These are phyloP conservation scores for Aechmea fasciata DNA, from an alignment of 176 grass and related monocot genomes.

Conservation along the genomic window DNA sequence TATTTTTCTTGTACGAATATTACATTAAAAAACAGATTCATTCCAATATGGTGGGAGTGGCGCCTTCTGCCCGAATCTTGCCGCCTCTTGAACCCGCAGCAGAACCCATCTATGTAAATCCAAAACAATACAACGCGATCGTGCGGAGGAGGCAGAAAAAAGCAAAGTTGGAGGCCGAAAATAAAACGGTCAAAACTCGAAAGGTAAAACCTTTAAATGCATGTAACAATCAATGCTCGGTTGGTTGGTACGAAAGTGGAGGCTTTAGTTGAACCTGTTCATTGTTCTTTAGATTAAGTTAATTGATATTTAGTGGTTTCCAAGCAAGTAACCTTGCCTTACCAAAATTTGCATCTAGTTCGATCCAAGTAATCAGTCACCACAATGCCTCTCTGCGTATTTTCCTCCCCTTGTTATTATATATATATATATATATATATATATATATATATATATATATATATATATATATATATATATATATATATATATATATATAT, in stretches of 20 bases:
- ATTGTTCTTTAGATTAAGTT: not conserved
- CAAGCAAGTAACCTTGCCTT: not conserved
- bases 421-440: no score
- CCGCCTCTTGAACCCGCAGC: conserved; percentile 59
- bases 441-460: no score
- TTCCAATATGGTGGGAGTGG: conserved; percentile 27
- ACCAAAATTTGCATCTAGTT: no score
- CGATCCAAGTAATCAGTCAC: no score
- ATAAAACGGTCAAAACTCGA: conserved; percentile 72
- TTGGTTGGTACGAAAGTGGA: not conserved
- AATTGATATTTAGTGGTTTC: not conserved
- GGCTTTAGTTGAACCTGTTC: not conserved
- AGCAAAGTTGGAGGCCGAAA: conserved; percentile 93
- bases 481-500: no score
- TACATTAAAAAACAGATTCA: conserved; percentile 33
- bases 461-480: no score
- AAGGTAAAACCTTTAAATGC: conserved; percentile 43
- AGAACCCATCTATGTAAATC: conserved; percentile 90
- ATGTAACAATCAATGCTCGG: conserved; percentile 1
- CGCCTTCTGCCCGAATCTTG: conserved; percentile 26
- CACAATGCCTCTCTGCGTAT: no score
- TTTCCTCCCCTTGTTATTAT: no score
- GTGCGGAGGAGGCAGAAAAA: conserved; percentile 76
- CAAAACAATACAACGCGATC: conserved; percentile 94
- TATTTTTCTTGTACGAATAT: conserved; percentile 6